phyloP scores from a whole-genome alignment of 441 rosid genomes.

The Omphalea diandra region DNA sequence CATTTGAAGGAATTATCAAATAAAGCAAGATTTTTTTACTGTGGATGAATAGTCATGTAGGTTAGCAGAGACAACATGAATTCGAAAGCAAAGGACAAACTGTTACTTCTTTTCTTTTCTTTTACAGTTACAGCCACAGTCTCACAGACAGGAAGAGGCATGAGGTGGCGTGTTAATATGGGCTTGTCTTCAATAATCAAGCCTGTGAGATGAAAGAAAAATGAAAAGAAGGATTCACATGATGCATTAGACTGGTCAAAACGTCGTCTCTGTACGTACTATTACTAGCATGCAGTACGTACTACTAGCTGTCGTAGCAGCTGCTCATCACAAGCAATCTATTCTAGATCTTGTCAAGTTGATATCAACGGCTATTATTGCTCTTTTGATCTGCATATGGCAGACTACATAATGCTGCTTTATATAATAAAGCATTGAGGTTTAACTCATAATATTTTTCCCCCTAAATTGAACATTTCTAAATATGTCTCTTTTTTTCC shows the following conservation, averaged over 20 bases:
- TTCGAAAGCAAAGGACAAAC: background rate
- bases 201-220: background rate
- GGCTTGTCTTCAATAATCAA: too few relatives aligned
- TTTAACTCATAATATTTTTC: too few relatives aligned
- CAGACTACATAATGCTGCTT: too few relatives aligned
- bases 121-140: slow-evolving; percentile 10
- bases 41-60: slow-evolving; percentile 23
- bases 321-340: slow-evolving; percentile 19
- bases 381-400: background rate
- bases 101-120: background rate
- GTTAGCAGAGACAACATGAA: slow-evolving; percentile 11
- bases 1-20: background rate
- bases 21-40: background rate
- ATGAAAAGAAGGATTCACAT: slow-evolving; percentile 22
- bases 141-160: background rate
- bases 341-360: slow-evolving; percentile 5
- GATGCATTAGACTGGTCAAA: slow-evolving; percentile 36
- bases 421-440: too few relatives aligned
- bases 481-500: too few relatives aligned
- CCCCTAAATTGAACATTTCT: too few relatives aligned
- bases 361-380: background rate
- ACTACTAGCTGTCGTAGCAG: background rate
- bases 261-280: too few relatives aligned
- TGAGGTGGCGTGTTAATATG: slow-evolving; percentile 35
- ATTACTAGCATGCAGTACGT: background rate